Base-by-base conservation (phyloP, 2,329 filamentous ascomycete species). In the Thelonectria discophora region DNA sequence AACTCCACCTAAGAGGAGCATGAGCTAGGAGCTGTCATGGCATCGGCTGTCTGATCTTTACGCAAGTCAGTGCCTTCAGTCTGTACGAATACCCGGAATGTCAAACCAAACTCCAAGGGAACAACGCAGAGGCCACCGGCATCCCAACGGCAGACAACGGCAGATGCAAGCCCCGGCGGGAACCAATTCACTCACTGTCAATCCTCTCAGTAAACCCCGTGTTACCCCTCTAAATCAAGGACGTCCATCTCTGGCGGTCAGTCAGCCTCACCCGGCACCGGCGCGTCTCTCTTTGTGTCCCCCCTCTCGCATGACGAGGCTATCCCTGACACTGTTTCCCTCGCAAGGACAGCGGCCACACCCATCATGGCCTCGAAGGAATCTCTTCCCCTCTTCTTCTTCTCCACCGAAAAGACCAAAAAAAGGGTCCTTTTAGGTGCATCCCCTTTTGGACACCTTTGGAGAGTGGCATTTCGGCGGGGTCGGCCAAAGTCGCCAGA, bases 261-360 rank as follows among this genome's bases (percentile, higher is more conserved):
- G 69, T 66, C 70, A 72, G 70, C 70, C 70, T 72, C 69, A 65
- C 70, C 70, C 65, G 55, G 51, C 39, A 40, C 60, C 15, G 15
- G 24, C 24, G 24, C 24, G 24, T 24, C 24, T 24, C n/a, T n/a
- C n/a, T n/a, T n/a, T n/a, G n/a, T 4, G 6, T 10, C 39, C 17
- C 39, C 15, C 39, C 55, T 30, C 48, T 46, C 63, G 45, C 60
- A 64, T 45, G 65, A 67, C 68, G 68, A 72, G 70, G 70, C 65
- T 70, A 72, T 72, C 70, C 69, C 63, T 69, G 65, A 62, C 63
- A 24, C 58, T 20, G 24, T 47, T 27, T 4, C 4, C 24, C 24
- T 24, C 24, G 24, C 32, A 24, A 45, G 68, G 43, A 58, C 54
- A 54, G 42, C 34, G 37, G 17, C 51, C 24, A 42, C 45, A 43